A percentile compares a stretch with the other conserved stretches of the same genome.
These are phyloP conservation scores for Lizonia empirigonia DNA, from an alignment of 2,329 filamentous ascomycete genomes.

Conservation along the genomic window DNA sequence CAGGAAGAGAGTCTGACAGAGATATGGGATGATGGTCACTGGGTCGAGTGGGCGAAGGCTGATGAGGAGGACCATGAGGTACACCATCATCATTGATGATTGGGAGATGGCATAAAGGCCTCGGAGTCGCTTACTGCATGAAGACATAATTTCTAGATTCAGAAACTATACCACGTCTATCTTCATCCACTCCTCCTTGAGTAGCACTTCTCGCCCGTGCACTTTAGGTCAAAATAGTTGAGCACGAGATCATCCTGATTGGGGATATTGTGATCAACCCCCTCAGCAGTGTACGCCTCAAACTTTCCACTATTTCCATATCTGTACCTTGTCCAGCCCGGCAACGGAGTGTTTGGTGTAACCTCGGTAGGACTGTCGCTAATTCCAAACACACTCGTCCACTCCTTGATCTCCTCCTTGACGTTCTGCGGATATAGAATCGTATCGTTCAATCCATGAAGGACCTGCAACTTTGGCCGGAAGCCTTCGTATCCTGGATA, in stretches of 20 bases:
- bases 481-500: constrained; percentile 40
- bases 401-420: constrained; percentile 44
- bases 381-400: constrained; percentile 40
- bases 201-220: constrained; percentile 25
- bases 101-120: no score
- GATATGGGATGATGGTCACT: constrained; percentile 65
- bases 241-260: constrained; percentile 41
- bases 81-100: constrained; percentile 1
- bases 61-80: constrained; percentile 33
- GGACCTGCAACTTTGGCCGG: constrained; percentile 41
- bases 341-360: constrained; percentile 34
- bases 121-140: no score
- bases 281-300: constrained; percentile 40
- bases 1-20: constrained; percentile 56
- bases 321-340: constrained; percentile 37
- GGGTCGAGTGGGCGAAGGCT: constrained; percentile 55
- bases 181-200: constrained; percentile 18
- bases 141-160: no score
- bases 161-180: background rate
- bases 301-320: constrained; percentile 36
- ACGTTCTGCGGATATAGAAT: constrained; percentile 41
- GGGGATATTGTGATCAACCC: constrained; percentile 40
- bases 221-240: constrained; percentile 41
- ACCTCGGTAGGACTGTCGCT: constrained; percentile 30
- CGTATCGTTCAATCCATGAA: constrained; percentile 37